These are phyloP conservation scores for Annulohypoxylon stygium DNA, from an alignment of 495 filamentous ascomycete species.

Conservation along the genomic window DNA sequence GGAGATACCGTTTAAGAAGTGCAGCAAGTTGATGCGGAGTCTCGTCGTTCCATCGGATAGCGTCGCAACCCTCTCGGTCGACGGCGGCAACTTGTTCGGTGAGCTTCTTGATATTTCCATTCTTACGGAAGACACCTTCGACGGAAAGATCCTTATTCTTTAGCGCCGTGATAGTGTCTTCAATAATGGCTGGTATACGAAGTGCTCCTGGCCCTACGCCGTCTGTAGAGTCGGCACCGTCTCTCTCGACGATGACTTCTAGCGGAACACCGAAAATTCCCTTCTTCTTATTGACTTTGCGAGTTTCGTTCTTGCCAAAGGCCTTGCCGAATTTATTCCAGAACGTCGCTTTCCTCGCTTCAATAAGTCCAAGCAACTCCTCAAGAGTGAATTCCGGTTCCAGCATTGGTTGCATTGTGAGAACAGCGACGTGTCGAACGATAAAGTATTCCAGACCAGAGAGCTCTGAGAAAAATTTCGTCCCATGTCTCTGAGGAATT, in stretches of 20 bases:
- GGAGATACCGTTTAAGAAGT: conserved; percentile 93
- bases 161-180: conserved; percentile 93
- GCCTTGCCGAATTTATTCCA: conserved; percentile 98
- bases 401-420: conserved; percentile 94
- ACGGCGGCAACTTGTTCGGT: conserved; percentile 86
- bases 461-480: conserved; percentile 95
- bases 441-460: conserved; percentile 98
- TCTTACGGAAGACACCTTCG: conserved; percentile 99
- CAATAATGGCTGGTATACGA: conserved; percentile 87
- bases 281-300: conserved; percentile 88
- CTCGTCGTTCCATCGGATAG: conserved; percentile 84
- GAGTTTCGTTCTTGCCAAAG: conserved; percentile 82
- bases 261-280: conserved; percentile 90
- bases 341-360: conserved; percentile 88
- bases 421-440: conserved; percentile 91
- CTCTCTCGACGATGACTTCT: conserved; percentile 88
- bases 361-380: conserved; percentile 94
- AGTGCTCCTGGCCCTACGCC: conserved; percentile 93
- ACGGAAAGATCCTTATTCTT: conserved; percentile 99
- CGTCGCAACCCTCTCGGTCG: conserved; percentile 82
- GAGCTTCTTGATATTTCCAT: conserved; percentile 93
- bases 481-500: conserved; percentile 66
- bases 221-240: conserved; percentile 94
- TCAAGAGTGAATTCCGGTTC: conserved; percentile 92
- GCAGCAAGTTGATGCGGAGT: conserved; percentile 94